These are phyloP conservation scores for Trypethelium eluteriae DNA, from an alignment of 495 filamentous ascomycete species.

Conservation along the genomic window DNA sequence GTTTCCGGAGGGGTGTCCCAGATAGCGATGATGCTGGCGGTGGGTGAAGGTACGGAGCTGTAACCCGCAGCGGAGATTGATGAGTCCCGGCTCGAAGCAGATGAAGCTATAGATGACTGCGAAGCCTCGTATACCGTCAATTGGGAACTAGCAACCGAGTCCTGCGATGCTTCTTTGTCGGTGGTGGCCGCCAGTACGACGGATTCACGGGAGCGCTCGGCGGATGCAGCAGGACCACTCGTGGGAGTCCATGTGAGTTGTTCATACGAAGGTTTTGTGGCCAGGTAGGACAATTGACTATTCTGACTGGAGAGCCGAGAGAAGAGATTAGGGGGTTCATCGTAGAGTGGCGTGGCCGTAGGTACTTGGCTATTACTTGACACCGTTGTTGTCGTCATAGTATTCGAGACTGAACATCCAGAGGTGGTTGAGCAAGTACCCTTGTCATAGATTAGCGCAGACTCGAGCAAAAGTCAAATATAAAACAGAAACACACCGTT, in stretches of 20 bases:
- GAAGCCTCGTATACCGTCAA: background rate
- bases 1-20: background rate
- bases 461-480: background rate
- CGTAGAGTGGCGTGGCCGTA: background rate
- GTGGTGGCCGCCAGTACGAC: background rate
- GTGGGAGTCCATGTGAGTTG: background rate
- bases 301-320: too few species aligned
- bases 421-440: background rate
- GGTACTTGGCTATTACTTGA: background rate
- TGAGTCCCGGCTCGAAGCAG: background rate
- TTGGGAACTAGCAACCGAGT: background rate
- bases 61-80: background rate
- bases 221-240: background rate
- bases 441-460: background rate
- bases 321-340: too few species aligned
- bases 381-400: background rate
- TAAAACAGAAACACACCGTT: background rate
- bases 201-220: background rate
- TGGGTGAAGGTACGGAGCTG: background rate
- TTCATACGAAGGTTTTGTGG: background rate
- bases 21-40: background rate
- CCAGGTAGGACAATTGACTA: too few species aligned
- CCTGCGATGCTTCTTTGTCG: background rate
- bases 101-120: background rate
- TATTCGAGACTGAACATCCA: background rate